Percentiles rank a stretch among this genome's conserved stretches.
Conservation (phyloP, 2,329 filamentous ascomycete species). For the Fusarium compactum region DNA sequence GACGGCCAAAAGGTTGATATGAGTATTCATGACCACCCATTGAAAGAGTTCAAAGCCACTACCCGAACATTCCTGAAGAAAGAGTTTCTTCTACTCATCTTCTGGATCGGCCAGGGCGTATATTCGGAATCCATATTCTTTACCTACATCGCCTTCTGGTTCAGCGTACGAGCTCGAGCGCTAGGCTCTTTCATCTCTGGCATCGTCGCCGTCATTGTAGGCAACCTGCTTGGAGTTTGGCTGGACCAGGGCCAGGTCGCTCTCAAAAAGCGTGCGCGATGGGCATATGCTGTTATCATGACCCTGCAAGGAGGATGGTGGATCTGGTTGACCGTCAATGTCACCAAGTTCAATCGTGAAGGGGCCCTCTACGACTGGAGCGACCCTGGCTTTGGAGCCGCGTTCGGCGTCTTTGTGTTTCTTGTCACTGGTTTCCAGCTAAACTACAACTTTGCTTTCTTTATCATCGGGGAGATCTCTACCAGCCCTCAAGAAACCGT, state of each 20-base stretch:
- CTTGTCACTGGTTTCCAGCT: slow-evolving; percentile 75
- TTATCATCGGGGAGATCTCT: slow-evolving; percentile 73
- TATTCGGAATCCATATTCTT: slow-evolving; percentile 73
- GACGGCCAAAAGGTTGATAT: slow-evolving; percentile 71
- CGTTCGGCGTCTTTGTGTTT: slow-evolving; percentile 74
- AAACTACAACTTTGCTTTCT: slow-evolving; percentile 79
- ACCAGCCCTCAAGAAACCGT: slow-evolving; percentile 70
- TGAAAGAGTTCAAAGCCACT: slow-evolving; percentile 68
- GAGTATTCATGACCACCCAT: slow-evolving; percentile 64
- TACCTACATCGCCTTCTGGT: slow-evolving; percentile 63
- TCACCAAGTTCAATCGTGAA: slow-evolving; percentile 67
- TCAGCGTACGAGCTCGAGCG: slow-evolving; percentile 71
- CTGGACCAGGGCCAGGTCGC: slow-evolving; percentile 66
- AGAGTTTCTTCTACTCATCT: slow-evolving; percentile 70
- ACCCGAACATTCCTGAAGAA: slow-evolving; percentile 67
- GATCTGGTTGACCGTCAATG: slow-evolving; percentile 74
- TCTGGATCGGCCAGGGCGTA: slow-evolving; percentile 74
- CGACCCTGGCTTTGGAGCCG: slow-evolving; percentile 70
- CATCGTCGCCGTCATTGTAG: slow-evolving; percentile 70
- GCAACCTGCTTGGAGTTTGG: slow-evolving; percentile 72
- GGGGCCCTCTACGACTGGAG: slow-evolving; percentile 73
- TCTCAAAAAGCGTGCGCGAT: slow-evolving; percentile 64
- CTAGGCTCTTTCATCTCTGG: slow-evolving; percentile 74
- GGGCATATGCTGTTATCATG: slow-evolving; percentile 63
- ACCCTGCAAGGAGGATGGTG: slow-evolving; percentile 74